These are phyloP conservation scores for Penicillium sp. DNA, from an alignment of 2,329 filamentous ascomycete species.

Conservation along the genomic window DNA sequence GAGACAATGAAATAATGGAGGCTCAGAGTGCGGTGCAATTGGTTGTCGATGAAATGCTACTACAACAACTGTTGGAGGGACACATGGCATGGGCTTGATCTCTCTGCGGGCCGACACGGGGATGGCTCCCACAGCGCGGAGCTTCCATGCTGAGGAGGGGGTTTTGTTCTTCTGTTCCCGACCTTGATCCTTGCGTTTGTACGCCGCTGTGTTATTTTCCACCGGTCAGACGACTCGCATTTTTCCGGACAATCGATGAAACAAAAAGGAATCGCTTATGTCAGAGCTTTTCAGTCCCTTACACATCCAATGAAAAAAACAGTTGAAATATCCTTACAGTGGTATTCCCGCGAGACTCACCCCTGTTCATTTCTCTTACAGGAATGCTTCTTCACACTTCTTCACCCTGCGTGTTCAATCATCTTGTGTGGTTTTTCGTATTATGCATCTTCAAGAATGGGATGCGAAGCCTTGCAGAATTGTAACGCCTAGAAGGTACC, in stretches of 20 bases:
- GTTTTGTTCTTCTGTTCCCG: constrained; percentile 8
- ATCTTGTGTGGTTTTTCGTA: not conserved
- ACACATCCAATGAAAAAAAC: constrained; percentile 45
- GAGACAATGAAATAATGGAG: constrained; percentile 32
- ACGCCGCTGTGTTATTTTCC: constrained; percentile 26
- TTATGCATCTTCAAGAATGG: not conserved
- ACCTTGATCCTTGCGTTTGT: constrained; percentile 34
- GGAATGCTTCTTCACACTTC: not conserved
- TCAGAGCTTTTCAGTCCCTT: constrained; percentile 38
- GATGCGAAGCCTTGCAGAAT: not conserved
- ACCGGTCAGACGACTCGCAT: constrained; percentile 38
- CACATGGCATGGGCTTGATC: constrained; percentile 31
- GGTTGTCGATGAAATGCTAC: constrained; percentile 31
- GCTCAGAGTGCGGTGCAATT: constrained; percentile 32
- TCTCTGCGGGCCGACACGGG: constrained; percentile 40
- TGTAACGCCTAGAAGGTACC: not conserved
- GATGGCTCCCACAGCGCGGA: constrained; percentile 22
- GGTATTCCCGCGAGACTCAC: constrained; percentile 1
- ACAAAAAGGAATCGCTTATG: constrained; percentile 28
- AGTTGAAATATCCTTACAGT: constrained; percentile 41
- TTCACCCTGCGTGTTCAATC: not conserved
- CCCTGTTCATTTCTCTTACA: constrained; percentile 15
- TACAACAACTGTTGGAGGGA: constrained; percentile 35
- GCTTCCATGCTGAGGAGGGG: constrained; percentile 11
- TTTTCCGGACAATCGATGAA: constrained; percentile 34